Evolutionary conservation across 1,139 yeast species (phyloP).

Genomic region (Casaregolazyma suthepensis): DNA sequence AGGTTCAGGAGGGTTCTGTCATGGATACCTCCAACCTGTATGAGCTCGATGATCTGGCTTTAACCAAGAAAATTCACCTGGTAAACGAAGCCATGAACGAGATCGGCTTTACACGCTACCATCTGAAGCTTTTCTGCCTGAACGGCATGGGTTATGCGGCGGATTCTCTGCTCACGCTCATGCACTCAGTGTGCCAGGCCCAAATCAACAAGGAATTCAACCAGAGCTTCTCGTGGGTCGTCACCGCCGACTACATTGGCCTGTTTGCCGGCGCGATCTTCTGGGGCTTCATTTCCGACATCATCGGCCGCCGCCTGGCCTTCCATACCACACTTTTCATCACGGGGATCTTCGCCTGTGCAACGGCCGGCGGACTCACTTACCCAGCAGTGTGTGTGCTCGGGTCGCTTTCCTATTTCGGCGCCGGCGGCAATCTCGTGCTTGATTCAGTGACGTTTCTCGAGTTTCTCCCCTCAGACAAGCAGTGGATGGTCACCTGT

Average conservation of each 20-base stretch:
- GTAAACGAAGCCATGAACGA: conserved; percentile 30
- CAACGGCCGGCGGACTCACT: conserved; percentile 47
- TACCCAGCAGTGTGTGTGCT: conserved; percentile 45
- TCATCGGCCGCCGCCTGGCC: conserved; percentile 47
- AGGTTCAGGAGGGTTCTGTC: neutral
- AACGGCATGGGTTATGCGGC: conserved; percentile 59
- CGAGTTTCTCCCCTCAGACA: conserved; percentile 49
- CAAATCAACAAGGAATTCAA: conserved; percentile 24
- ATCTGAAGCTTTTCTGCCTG: conserved; percentile 26
- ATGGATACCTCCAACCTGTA: conserved; percentile 3
- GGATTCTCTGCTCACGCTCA: conserved; percentile 50
- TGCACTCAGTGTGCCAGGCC: conserved; percentile 40
- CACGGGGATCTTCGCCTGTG: conserved; percentile 43
- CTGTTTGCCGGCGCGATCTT: conserved; percentile 21
- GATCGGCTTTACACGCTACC: conserved; percentile 27
- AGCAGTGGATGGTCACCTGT: conserved; percentile 49
- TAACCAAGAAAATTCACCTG: conserved; percentile 20
- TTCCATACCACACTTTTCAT: conserved; percentile 44
- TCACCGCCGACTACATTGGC: conserved; percentile 39
- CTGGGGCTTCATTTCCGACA: conserved; percentile 50
- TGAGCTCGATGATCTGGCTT: conserved; percentile 16
- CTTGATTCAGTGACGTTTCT: conserved; percentile 55
- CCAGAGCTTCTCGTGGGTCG: conserved; percentile 32
- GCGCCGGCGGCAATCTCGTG: conserved; percentile 53
- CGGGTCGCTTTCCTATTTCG: conserved; percentile 33